Base-by-base conservation (phyloP, 1,139 yeast species). In the Geotrichum candidum region DNA sequence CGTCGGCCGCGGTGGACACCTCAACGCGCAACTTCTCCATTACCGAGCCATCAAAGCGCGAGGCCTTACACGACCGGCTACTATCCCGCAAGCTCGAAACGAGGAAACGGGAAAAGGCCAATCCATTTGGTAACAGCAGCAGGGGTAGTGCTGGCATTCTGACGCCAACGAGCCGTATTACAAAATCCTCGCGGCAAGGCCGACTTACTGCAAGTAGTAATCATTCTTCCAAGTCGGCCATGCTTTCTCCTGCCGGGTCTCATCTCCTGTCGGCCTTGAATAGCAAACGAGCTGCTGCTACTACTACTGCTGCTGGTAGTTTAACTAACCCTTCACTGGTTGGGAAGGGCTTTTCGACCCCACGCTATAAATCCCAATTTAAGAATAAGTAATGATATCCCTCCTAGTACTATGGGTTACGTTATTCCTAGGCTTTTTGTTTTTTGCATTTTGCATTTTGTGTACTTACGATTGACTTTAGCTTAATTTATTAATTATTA, bases 241-340 rank as follows among this genome's bases (percentile, higher is more conserved):
- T 60, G 50, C 58, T 67, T 22, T 62, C 68, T 1, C 68, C 67
- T 1, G 68, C 69, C 35, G 68, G 66, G 2, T 61, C 66, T 5
- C 61, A 64, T 13, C 23, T 65, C 29, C 53, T 65, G 23, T 41
- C 61, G 13, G 41, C 60, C 13, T 53, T 63, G 52, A 53, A 52
- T 23, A 57, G 51, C 41, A 57, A 56, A 56, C 18, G 23, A 7
- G 52, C 23, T 11, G 31, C 45, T 18, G 22, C 27, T 18, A 25
- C 27, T 25, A 3, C 27, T 25, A 25, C 23, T 3, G 31, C 23
- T 3, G 31, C 27, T 15, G 25, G 15, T 2, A 38, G 25, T 18
- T n/a, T 45, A 35, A 22, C 33, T 15, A 38, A 15, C 4, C 38
- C 57, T 23, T 3, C 51, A 11, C 22, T 45, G 7, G 38, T 38